Base-by-base conservation (phyloP, 176 grass and related monocot species). In the Ensete ventricosum region DNA sequence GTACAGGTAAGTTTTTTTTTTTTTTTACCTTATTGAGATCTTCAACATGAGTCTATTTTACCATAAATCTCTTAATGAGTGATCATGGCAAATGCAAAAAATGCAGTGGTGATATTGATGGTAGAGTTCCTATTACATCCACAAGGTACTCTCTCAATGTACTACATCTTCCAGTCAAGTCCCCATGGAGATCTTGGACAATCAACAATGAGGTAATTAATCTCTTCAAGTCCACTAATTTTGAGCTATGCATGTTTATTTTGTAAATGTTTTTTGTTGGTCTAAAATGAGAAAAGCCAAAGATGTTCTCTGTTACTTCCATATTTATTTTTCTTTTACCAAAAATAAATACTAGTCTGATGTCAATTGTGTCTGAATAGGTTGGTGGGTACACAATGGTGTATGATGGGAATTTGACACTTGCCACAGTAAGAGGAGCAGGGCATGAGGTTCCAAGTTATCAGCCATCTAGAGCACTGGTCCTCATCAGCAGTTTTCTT, bases 391-490 rank as follows among this genome's bases (percentile, higher is more conserved):
- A 87, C 69, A 59, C 76, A 2, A 72, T 81, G 60, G 54, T 64
- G 52, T 96, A 92, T 74, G 54, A 83, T 64, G 86, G 89, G 5
- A 91, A 92, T n/a, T 86, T 92, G 50, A 87, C 84, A 79, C 71
- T 96, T 58, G 89, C 81, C n/a, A 96, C 89, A 24, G 86, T 96
- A 11, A 80, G 92, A 96, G 92, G 89, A 85, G 92, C 92, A 50
- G 92, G 92, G 3, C 92, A 96, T 72, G 82, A 96, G 63, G 84
- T 96, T 21, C 89, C 89, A 23, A 96, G 89, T 74, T 92, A 87
- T n/a, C 89, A 92, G 71, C 89, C 89, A 0, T 49, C 59, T 69
- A 73, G 87, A 71, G 89, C 82, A 6, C 84, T 89, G 57, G 79
- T 87, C 50, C 82, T 89, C 19, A 82, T 89, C 19, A 84, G 87